phyloP scores from a whole-genome alignment of 1,284 basidiomycete genomes.

The Ceratobasidium sp. region DNA sequence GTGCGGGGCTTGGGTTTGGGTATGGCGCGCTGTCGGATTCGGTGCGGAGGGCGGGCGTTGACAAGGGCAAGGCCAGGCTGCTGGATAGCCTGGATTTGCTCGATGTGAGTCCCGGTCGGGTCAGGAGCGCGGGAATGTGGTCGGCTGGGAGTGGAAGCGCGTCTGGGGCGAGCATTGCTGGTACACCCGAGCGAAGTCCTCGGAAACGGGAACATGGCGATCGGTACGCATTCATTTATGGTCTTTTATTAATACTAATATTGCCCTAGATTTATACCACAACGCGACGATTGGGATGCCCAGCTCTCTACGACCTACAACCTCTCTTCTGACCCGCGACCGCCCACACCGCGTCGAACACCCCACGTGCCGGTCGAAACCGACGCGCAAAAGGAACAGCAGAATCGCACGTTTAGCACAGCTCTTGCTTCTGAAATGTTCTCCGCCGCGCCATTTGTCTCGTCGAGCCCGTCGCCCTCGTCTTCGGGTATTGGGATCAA shows the following conservation, averaged over 20 bases:
- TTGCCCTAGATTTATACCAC: constrained; percentile 27
- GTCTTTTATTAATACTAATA: background rate
- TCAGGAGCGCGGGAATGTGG: constrained; percentile 27
- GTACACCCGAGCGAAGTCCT: constrained; percentile 38
- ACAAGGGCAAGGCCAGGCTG: constrained; percentile 39
- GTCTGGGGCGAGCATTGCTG: constrained; percentile 15
- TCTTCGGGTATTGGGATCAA: constrained; percentile 36
- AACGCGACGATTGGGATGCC: constrained; percentile 37
- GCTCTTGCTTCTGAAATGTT: constrained; percentile 47
- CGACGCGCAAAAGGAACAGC: constrained; percentile 41
- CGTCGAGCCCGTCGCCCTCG: constrained; percentile 42
- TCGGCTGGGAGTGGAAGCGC: constrained; percentile 33
- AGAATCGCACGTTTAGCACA: constrained; percentile 46
- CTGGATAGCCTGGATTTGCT: constrained; percentile 23
- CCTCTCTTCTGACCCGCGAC: constrained; percentile 37
- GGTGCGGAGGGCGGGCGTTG: constrained; percentile 3
- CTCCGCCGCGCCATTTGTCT: constrained; percentile 34
- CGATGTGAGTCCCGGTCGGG: constrained; percentile 10
- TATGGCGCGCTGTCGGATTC: constrained; percentile 3
- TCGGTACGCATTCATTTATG: constrained; percentile 19
- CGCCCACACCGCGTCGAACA: constrained; percentile 34
- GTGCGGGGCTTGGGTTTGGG: constrained; percentile 12
- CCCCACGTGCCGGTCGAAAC: constrained; percentile 18
- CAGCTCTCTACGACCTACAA: constrained; percentile 36
- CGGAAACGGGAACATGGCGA: constrained; percentile 38